Conservation (phyloP, 1,284 basidiomycete genomes). For the Cryptococcus maquisensis region DNA sequence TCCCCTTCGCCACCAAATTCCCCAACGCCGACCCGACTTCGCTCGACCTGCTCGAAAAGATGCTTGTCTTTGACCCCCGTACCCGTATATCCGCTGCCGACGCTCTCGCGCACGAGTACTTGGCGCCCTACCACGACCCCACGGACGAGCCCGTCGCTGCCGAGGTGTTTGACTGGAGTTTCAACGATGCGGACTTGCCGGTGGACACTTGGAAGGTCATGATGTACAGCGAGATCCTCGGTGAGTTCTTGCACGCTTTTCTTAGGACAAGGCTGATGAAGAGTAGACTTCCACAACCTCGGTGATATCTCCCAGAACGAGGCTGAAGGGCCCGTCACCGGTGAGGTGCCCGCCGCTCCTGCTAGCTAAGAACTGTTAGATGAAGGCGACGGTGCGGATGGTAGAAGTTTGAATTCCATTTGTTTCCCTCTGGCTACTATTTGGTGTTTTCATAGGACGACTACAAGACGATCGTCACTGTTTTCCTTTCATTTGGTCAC, state of each 20-base stretch:
- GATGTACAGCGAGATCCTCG: conserved; percentile 95
- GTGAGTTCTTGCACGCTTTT: conserved; percentile 51
- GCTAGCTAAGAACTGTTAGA: conserved; percentile 1
- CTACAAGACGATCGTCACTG: not conserved
- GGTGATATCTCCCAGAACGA: conserved; percentile 47
- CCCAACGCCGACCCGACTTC: conserved; percentile 84
- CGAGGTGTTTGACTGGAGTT: conserved; percentile 98
- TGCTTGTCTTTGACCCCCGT: conserved; percentile 97
- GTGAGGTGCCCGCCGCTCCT: conserved; percentile 32
- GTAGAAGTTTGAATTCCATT: not conserved
- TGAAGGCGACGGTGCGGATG: not conserved
- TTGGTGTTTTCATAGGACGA: not conserved
- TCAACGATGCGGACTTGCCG: conserved; percentile 99
- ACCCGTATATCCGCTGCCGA: conserved; percentile 93
- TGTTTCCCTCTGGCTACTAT: not conserved
- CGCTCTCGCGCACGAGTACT: conserved; percentile 89
- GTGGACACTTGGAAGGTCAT: conserved; percentile 99
- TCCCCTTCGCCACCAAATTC: conserved; percentile 93
- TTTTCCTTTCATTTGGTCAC: too few species aligned
- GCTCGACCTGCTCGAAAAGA: conserved; percentile 93
- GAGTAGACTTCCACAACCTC: conserved; percentile 53
- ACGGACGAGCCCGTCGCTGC: conserved; percentile 93
- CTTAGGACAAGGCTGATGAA: not conserved
- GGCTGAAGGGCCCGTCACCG: conserved; percentile 47
- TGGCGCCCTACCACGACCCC: conserved; percentile 96